Percentiles rank a stretch among this genome's conserved stretches.
phyloP scores from a whole-genome alignment of 495 filamentous ascomycete species.

The Neurospora sp. region DNA sequence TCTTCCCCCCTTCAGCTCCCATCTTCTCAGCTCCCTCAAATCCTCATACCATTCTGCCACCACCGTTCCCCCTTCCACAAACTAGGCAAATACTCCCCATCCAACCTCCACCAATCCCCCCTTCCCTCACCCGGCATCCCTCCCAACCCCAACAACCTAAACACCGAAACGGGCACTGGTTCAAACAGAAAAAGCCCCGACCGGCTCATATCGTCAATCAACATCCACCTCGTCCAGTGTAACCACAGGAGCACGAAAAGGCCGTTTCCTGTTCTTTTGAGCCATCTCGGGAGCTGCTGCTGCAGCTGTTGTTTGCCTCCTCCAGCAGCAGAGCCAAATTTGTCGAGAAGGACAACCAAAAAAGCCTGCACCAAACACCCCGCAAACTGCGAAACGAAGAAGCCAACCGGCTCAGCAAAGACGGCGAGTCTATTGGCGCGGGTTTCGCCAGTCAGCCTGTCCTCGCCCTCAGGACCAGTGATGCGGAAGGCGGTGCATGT shows the following conservation, averaged over 20 bases:
- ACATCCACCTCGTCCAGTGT: slow-evolving; percentile 35
- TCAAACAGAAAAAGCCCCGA: slow-evolving; percentile 57
- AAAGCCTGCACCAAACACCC: slow-evolving; percentile 43
- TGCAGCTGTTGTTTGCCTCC: too few species aligned
- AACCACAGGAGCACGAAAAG: slow-evolving; percentile 48
- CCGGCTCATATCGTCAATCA: slow-evolving; percentile 53
- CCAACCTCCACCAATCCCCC: slow-evolving; percentile 50
- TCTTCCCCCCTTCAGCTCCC: background rate
- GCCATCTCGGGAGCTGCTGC: slow-evolving; percentile 5
- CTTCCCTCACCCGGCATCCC: slow-evolving; percentile 32
- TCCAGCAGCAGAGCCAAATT: too few species aligned
- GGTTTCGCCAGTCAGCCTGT: background rate
- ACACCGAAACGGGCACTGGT: slow-evolving; percentile 54
- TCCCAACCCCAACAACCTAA: slow-evolving; percentile 45
- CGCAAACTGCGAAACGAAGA: slow-evolving; percentile 21
- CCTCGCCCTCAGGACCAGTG: background rate
- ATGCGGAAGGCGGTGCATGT: slow-evolving; percentile 22
- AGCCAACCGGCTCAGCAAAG: slow-evolving; percentile 36
- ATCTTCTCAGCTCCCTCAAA: slow-evolving; percentile 16
- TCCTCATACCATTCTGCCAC: slow-evolving; percentile 53
- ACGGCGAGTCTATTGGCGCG: slow-evolving; percentile 29
- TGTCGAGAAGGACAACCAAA: background rate
- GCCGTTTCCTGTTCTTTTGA: slow-evolving; percentile 41
- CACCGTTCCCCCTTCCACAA: slow-evolving; percentile 42
- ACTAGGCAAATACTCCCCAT: slow-evolving; percentile 33